Evolutionary conservation across 495 filamentous ascomycete genomes (phyloP).

Genomic region (Coniosporium apollinis): DNA sequence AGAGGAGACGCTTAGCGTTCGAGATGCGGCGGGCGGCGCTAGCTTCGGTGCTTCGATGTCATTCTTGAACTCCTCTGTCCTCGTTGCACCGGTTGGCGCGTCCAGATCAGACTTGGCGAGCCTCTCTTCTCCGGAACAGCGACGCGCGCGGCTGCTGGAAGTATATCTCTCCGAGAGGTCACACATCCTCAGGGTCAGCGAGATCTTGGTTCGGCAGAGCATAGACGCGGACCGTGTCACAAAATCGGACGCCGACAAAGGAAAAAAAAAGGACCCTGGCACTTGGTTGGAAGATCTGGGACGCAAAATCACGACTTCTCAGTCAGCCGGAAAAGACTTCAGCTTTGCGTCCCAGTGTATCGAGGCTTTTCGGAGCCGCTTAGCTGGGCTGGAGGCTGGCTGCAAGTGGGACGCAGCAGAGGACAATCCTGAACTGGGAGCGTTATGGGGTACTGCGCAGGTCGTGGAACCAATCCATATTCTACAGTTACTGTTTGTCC

Average conservation of each 20-base stretch:
- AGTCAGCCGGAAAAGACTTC: conserved; percentile 5
- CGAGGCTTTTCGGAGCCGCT: conserved; percentile 26
- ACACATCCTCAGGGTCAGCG: conserved; percentile 32
- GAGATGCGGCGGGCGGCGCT: conserved; percentile 44
- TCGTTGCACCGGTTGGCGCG: conserved; percentile 16
- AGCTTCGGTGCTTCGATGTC: conserved; percentile 35
- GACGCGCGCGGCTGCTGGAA: conserved; percentile 44
- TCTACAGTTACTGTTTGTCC: conserved; percentile 55
- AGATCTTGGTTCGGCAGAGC: conserved; percentile 17
- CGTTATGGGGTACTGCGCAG: conserved; percentile 43
- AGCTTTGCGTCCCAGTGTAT: conserved; percentile 24
- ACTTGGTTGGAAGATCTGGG: no score
- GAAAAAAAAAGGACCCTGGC: no score
- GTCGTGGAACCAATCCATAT: conserved; percentile 55
- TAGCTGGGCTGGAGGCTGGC: conserved; percentile 30
- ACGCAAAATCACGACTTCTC: no score
- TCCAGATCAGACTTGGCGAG: conserved; percentile 16
- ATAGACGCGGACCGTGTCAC: background rate
- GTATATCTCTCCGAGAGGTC: conserved; percentile 55
- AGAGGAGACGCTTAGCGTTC: conserved; percentile 49
- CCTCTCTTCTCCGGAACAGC: conserved; percentile 39
- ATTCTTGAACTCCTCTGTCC: conserved; percentile 23
- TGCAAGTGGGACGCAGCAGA: conserved; percentile 35
- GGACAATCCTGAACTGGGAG: conserved; percentile 35
- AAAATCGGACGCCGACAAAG: background rate